Conservation (phyloP, 176 grass and related monocot genomes). For the Thalia dealbata region DNA sequence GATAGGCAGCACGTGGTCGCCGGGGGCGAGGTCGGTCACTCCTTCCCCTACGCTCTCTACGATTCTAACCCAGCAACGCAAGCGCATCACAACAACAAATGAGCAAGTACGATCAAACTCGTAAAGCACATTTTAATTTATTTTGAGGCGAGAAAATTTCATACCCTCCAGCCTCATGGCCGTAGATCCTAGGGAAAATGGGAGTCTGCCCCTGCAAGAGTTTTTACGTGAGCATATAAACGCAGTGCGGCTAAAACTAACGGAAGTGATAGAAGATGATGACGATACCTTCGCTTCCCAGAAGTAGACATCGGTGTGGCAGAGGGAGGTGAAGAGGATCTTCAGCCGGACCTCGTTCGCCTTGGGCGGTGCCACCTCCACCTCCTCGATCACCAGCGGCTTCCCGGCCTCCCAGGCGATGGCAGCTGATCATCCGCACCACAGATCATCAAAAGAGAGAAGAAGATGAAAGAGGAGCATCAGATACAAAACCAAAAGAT, state of each 20-base stretch:
- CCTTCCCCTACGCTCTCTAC: slow-evolving; percentile 11
- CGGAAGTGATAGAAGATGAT: too few relatives aligned
- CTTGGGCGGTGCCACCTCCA: slow-evolving; percentile 8
- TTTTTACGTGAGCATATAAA: too few relatives aligned
- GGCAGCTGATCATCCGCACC: not conserved
- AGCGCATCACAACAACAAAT: not conserved
- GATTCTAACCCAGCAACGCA: too few relatives aligned
- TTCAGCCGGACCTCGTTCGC: slow-evolving; percentile 5
- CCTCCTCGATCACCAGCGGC: slow-evolving; percentile 20
- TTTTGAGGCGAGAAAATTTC: too few relatives aligned
- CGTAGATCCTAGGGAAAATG: slow-evolving; percentile 5
- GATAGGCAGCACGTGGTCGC: slow-evolving; percentile 9
- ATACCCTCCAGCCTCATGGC: slow-evolving; percentile 14
- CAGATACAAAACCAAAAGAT: too few relatives aligned
- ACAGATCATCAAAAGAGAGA: too few relatives aligned
- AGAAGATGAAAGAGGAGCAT: not conserved
- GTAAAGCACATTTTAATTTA: too few relatives aligned
- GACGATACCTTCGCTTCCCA: slow-evolving; percentile 18
- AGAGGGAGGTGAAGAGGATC: slow-evolving; percentile 8
- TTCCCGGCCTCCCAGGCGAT: slow-evolving; percentile 10
- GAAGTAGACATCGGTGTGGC: slow-evolving; percentile 19
- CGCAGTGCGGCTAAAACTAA: too few relatives aligned
- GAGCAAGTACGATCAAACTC: too few relatives aligned
- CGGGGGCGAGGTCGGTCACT: slow-evolving; percentile 3
- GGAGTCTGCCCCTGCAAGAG: slow-evolving; percentile 13